These are phyloP conservation scores for Microbotryum scabiosae DNA, from an alignment of 1,284 basidiomycete species.

Conservation along the genomic window DNA sequence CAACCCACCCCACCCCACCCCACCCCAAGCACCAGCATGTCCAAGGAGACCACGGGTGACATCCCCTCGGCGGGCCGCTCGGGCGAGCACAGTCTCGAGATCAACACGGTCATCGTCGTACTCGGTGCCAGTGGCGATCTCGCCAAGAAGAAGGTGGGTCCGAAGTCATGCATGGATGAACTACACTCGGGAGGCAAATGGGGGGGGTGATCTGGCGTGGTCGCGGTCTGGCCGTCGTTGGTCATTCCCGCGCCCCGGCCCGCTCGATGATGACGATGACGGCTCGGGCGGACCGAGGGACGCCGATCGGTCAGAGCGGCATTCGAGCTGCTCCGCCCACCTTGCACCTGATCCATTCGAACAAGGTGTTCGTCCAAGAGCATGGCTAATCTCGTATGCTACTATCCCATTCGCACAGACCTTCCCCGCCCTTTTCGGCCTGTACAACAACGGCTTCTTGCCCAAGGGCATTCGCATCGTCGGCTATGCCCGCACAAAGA, in stretches of 20 bases:
- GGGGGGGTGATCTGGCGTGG: background rate
- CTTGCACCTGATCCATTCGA: background rate
- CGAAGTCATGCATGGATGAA: background rate
- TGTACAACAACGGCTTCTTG: constrained; percentile 70
- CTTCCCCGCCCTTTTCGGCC: constrained; percentile 82
- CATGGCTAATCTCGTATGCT: background rate
- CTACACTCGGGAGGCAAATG: background rate
- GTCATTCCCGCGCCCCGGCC: constrained; percentile 1
- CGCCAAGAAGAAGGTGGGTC: constrained; percentile 90
- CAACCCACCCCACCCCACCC: background rate
- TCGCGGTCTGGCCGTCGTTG: background rate
- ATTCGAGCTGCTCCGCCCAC: constrained; percentile 5
- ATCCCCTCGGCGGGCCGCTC: constrained; percentile 11
- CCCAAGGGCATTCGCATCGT: constrained; percentile 78
- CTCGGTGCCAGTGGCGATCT: constrained; percentile 95
- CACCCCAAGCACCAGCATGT: background rate
- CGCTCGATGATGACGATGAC: background rate
- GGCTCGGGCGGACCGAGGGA: too few species aligned
- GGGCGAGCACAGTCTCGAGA: constrained; percentile 48
- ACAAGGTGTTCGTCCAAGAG: too few species aligned
- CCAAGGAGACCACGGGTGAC: constrained; percentile 12
- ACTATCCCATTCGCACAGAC: constrained; percentile 51
- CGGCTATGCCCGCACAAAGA: constrained; percentile 91
- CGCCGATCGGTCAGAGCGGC: background rate
- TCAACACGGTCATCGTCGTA: constrained; percentile 83